Evolutionary conservation across 129 eudicot genomes (phyloP).

Genomic region (Silybum marianum): DNA sequence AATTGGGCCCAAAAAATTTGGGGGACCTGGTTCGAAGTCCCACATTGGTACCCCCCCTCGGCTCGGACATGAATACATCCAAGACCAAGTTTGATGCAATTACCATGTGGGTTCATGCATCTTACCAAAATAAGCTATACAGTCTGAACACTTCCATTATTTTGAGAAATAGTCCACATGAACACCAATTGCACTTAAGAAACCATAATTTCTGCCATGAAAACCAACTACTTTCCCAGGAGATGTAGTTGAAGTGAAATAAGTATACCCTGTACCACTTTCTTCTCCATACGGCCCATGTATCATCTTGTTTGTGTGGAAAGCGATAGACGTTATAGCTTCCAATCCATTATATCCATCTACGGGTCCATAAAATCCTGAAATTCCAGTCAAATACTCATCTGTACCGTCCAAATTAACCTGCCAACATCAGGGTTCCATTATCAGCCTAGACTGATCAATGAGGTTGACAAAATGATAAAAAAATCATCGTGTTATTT

Average conservation of each 20-base stretch:
- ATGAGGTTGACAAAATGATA: neutral
- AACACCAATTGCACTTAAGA: constrained; percentile 19
- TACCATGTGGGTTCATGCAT: neutral
- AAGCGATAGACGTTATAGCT: constrained; percentile 5
- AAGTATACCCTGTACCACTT: neutral
- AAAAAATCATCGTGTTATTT: neutral
- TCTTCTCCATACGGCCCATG: constrained; percentile 22
- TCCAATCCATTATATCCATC: constrained; percentile 5
- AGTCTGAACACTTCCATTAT: neutral
- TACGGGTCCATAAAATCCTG: constrained; percentile 13
- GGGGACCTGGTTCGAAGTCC: no score
- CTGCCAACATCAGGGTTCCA: constrained; percentile 7
- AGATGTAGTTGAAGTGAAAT: neutral
- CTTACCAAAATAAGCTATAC: neutral
- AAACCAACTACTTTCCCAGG: constrained; percentile 25
- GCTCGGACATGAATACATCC: no score
- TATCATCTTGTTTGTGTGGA: constrained; percentile 7
- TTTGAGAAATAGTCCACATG: constrained; percentile 25
- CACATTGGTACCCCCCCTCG: no score
- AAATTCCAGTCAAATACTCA: neutral
- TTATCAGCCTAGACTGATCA: neutral
- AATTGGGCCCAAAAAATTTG: no score
- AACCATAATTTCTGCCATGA: constrained; percentile 13
- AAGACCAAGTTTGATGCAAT: neutral
- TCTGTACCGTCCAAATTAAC: constrained; percentile 11